Percentiles rank a stretch among this genome's conserved stretches.
phyloP scores from a whole-genome alignment of 1,139 yeast genomes.

The Lodderomyces parapsilosis region DNA sequence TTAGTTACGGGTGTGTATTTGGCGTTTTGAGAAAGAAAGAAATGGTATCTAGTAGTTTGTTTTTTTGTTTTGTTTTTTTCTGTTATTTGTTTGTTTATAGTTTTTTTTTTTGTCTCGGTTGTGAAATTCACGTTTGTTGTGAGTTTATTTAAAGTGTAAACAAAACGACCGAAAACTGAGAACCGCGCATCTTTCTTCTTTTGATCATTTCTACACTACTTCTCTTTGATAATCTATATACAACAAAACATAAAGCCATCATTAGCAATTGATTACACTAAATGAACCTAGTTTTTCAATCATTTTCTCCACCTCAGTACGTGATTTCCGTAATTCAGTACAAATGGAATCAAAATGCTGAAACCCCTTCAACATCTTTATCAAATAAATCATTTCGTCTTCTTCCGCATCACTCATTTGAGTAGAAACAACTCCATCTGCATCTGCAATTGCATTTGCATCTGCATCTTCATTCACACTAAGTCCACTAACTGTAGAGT shows the following conservation, averaged over 20 bases:
- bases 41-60: not conserved
- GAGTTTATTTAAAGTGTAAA: not conserved
- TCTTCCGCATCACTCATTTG: constrained; percentile 8
- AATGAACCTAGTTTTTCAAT: constrained; percentile 45
- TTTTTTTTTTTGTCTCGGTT: not conserved
- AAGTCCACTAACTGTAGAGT: not conserved
- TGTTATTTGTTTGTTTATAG: not conserved
- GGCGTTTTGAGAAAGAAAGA: too few species aligned
- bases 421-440: not conserved
- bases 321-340: constrained; percentile 60
- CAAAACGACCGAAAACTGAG: not conserved
- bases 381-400: constrained; percentile 20
- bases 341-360: constrained; percentile 73
- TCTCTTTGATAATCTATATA: too few species aligned
- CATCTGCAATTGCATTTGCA: too few species aligned
- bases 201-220: constrained; percentile 6
- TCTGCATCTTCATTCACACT: constrained; percentile 1
- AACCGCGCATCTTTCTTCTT: not conserved
- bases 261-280: constrained; percentile 39
- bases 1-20: constrained; percentile 10
- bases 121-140: constrained; percentile 1
- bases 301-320: constrained; percentile 53
- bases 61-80: not conserved
- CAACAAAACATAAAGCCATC: not conserved
- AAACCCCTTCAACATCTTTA: constrained; percentile 54